Base-by-base conservation (phyloP, 352 stramenopile genomes). In the Phytophthora pseudosyringae region DNA sequence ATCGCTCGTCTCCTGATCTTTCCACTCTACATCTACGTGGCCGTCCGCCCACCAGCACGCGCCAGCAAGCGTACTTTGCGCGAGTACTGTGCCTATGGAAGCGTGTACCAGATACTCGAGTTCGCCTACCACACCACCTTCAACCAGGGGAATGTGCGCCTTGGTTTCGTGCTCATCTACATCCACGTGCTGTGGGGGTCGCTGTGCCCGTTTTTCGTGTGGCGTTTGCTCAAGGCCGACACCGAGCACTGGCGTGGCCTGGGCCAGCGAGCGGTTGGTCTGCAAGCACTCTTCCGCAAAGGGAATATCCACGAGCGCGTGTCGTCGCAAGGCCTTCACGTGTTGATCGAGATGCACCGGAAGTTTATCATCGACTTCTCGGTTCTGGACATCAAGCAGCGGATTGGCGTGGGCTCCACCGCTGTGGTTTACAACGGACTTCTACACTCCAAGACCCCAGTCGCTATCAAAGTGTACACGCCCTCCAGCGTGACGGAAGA, bases 161-260 rank as follows among this genome's bases (percentile, higher is more conserved):
- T 84, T 10, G 61, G 69, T 1, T 72, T 73, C 36, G 53, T 48
- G 7, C 21, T 82, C 7, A 70, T 71, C n/a, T 81, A 81, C 61
- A 28, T 31, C 5, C 48, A 75, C 33, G 58, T 81, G 1, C 40
- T 76, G 6, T 78, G 66, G 73, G 66, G 69, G 9, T 70, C 70
- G 9, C 45, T 81, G 3, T 71, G 73, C 10, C 73, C 73, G 35
- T 64, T 76, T 26, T 74, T 81, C 61, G 36, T 75, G 1, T 85
- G 76, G 71, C 65, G 75, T 9, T 40, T 81, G 33, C 63, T 90
- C 4, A 69, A 83, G 28, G 79, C 81, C 15, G 81, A 90, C 52
- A 90, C 81, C 5, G 78, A 88, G 36, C 81, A 86, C 40, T 90
- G 81, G 81, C 69, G 81, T n/a, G 81, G 79, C 12, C 71, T 83